Evolutionary conservation across 2,329 filamentous ascomycete genomes (phyloP), one percentile per base, ranked within the genome.

Genomic region (Calonectria honghensis): DNA sequence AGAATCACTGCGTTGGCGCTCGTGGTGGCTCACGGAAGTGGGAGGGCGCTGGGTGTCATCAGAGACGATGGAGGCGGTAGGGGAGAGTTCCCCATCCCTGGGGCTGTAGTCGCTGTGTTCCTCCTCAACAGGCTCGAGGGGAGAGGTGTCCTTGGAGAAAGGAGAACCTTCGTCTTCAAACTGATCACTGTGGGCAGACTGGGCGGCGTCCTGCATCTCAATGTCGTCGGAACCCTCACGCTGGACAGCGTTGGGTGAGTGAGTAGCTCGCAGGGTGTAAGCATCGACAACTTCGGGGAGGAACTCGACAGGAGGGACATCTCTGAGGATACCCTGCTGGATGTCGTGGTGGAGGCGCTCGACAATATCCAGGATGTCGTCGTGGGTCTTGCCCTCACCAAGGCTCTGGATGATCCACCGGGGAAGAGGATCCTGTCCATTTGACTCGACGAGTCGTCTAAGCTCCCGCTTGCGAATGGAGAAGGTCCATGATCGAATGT

Each of bases 401-500:
- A 89, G 87, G 59, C 84, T 85, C 20, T 84, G 81, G 31, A 87
- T 84, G 6, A 91, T 85, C 90, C 90, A 91, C 83, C 80, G 14
- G 48, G 79, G 79, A 31, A 81, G 70, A 48, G 76, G 75, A 51
- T 80, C 78, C 35, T 78, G 78, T 27, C 76, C 76, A 52, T 76
- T 79, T 10, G 68, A 84, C 35, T 84, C 84, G 16, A 85, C 83
- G 10, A 92, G 84, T 6, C 92, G 89, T 78, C 90, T 87, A 79
- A 91, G 88, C 81, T 94, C 93, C 18, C 93, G 90, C 84, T 93
- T 93, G 57, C 93, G 89, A 63, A 93, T 87, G 7, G 88, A 89
- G 9, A 95, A 84, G 1, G 90, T 88, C 90, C 93, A 95, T 77
- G 82, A 81, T 57, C 82, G 83, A 69, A 86, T 85, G 64, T 80